These are phyloP conservation scores for Stevia rebaudiana DNA, from an alignment of 140 eudicot species.

Conservation along the genomic window DNA sequence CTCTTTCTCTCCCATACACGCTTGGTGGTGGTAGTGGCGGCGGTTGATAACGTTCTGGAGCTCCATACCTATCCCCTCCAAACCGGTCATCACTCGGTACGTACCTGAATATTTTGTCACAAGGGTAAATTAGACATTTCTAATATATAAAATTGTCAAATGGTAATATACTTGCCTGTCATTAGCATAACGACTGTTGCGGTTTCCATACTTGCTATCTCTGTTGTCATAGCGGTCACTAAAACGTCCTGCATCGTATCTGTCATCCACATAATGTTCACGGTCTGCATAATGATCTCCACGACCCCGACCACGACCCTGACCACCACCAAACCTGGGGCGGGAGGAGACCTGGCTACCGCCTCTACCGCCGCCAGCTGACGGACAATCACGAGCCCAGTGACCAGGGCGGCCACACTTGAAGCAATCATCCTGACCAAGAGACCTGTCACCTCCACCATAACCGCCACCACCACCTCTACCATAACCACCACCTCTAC, in stretches of 20 bases:
- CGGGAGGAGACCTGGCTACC: constrained; percentile 56
- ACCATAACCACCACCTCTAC: too few species aligned
- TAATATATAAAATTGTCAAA: background rate
- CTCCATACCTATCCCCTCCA: constrained; percentile 61
- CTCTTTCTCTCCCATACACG: constrained; percentile 73
- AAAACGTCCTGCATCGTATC: constrained; percentile 66
- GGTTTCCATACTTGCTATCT: constrained; percentile 64
- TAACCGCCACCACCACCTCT: constrained; percentile 50
- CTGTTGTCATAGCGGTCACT: constrained; percentile 71
- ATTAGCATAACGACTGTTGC: constrained; percentile 47
- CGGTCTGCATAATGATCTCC: constrained; percentile 72
- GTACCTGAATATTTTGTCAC: constrained; percentile 40
- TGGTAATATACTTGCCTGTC: constrained; percentile 48
- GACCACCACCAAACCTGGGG: constrained; percentile 56
- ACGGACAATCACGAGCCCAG: constrained; percentile 97
- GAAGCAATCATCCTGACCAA: constrained; percentile 81
- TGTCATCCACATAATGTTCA: constrained; percentile 72
- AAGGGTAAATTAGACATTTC: constrained; percentile 12
- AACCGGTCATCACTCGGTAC: constrained; percentile 58
- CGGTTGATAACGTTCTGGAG: constrained; percentile 55
- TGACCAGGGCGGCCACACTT: constrained; percentile 96
- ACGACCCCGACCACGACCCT: constrained; percentile 70
- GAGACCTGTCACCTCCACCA: constrained; percentile 63
- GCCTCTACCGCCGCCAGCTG: constrained; percentile 58
- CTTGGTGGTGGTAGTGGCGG: constrained; percentile 31